A percentile compares a stretch with the other conserved stretches of the same genome.
These are phyloP conservation scores for Recurvomyces mirabilis DNA, from an alignment of 495 filamentous ascomycete species.

Conservation along the genomic window DNA sequence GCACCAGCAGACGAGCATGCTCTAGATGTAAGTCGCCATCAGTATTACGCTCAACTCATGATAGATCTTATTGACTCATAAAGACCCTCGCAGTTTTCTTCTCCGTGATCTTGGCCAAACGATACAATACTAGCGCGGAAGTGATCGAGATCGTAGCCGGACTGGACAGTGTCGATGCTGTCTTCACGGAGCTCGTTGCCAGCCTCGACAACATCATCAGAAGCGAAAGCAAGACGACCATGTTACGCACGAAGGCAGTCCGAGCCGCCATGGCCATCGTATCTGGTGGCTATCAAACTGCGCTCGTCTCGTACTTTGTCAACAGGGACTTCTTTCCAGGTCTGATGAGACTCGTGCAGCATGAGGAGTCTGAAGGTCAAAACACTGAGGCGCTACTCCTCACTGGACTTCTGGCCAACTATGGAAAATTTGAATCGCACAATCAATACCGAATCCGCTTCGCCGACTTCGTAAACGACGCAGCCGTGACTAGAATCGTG, in stretches of 20 bases:
- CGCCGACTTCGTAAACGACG: conserved; percentile 96
- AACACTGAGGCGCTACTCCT: conserved; percentile 68
- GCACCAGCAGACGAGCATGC: conserved; percentile 64
- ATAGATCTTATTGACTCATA: conserved; percentile 30
- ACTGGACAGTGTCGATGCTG: conserved; percentile 70
- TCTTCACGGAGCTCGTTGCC: conserved; percentile 80
- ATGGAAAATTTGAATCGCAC: conserved; percentile 98
- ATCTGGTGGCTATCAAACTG: conserved; percentile 90
- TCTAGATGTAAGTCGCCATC: conserved; percentile 59
- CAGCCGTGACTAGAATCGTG: conserved; percentile 70
- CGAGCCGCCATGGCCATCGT: conserved; percentile 70
- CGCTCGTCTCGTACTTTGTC: conserved; percentile 86
- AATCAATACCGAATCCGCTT: conserved; percentile 91
- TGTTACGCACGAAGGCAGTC: conserved; percentile 67
- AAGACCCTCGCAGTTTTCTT: conserved; percentile 92
- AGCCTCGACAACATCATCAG: conserved; percentile 67
- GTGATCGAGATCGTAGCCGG: conserved; percentile 84
- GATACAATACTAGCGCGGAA: conserved; percentile 92
- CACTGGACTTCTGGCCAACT: conserved; percentile 85
- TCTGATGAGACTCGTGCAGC: conserved; percentile 91
- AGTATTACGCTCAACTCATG: not conserved
- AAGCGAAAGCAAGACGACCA: conserved; percentile 58
- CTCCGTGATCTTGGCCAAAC: conserved; percentile 66
- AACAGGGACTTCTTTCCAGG: conserved; percentile 89
- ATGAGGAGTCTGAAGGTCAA: conserved; percentile 51